Conservation (phyloP, 306 rosid genomes). For the Fagus crenata region DNA sequence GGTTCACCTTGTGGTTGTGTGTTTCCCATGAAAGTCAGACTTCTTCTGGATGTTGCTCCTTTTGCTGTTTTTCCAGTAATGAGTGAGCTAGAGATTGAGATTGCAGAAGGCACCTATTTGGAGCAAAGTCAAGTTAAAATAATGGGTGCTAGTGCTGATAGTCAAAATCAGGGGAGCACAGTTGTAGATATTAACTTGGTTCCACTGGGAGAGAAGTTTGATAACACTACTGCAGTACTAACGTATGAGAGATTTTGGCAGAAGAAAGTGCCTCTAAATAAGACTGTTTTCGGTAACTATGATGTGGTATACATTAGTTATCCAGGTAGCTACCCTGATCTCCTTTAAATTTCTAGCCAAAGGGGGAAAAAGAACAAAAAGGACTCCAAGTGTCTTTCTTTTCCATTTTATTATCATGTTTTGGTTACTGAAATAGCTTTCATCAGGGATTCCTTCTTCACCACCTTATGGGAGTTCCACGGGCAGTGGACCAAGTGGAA, state of each 20-base stretch:
- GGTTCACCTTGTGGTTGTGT: constrained; percentile 99
- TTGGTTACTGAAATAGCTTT: constrained; percentile 38
- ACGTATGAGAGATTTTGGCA: constrained; percentile 67
- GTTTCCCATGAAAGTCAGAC: constrained; percentile 83
- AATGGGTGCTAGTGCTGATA: constrained; percentile 90
- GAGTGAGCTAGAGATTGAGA: constrained; percentile 79
- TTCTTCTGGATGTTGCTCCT: constrained; percentile 74
- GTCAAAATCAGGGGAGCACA: constrained; percentile 70
- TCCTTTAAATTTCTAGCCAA: background rate
- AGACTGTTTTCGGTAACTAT: constrained; percentile 71
- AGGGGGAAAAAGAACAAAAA: background rate
- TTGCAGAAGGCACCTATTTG: constrained; percentile 83
- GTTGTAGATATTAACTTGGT: constrained; percentile 80
- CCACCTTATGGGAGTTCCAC: constrained; percentile 43
- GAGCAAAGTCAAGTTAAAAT: constrained; percentile 90
- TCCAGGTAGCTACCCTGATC: constrained; percentile 65
- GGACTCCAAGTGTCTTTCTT: constrained; percentile 17
- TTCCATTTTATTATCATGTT: constrained; percentile 25
- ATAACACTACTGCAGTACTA: constrained; percentile 71
- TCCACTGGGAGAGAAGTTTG: constrained; percentile 88
- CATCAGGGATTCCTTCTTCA: constrained; percentile 74
- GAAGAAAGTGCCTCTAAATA: constrained; percentile 70
- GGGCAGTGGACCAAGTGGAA: constrained; percentile 55
- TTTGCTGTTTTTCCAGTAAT: constrained; percentile 71
- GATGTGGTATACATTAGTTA: constrained; percentile 57